phyloP scores from a whole-genome alignment of 805 yeast genomes.

The Candida corydali region DNA sequence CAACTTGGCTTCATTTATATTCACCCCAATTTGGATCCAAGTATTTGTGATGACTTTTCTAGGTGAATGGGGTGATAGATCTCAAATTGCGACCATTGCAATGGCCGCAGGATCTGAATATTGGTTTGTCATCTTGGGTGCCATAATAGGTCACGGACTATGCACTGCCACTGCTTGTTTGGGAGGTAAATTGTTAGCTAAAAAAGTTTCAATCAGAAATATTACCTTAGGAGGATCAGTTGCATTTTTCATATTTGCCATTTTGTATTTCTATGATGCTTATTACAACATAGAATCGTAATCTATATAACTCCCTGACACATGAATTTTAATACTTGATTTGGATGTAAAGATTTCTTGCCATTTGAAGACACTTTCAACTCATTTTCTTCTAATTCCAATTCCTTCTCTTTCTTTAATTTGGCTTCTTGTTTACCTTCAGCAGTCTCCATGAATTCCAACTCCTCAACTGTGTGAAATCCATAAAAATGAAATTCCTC shows the following conservation, averaged over 20 bases:
- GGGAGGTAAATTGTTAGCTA: constrained; percentile 89
- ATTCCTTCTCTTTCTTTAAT: constrained; percentile 17
- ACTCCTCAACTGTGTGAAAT: constrained; percentile 50
- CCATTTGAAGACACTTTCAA: constrained; percentile 23
- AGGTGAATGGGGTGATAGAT: constrained; percentile 99
- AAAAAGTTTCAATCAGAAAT: constrained; percentile 84
- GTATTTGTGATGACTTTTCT: constrained; percentile 92
- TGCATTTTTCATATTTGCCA: constrained; percentile 79
- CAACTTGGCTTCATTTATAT: constrained; percentile 55
- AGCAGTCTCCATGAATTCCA: constrained; percentile 25
- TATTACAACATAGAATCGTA: constrained; percentile 19
- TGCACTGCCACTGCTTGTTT: constrained; percentile 90
- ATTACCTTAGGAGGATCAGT: constrained; percentile 88
- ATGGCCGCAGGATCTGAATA: constrained; percentile 97
- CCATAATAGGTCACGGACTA: constrained; percentile 79
- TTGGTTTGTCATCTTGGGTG: constrained; percentile 85
- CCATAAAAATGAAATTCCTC: constrained; percentile 63
- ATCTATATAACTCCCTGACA: constrained; percentile 26
- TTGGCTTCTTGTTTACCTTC: constrained; percentile 27
- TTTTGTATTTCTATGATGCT: constrained; percentile 76
- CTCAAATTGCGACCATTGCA: constrained; percentile 96
- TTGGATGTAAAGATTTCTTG: constrained; percentile 25
- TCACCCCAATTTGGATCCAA: constrained; percentile 91
- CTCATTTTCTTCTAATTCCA: constrained; percentile 23
- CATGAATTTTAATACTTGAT: constrained; percentile 37